Evolutionary conservation across 116 monocot genomes (phyloP).

Genomic region (Iris pallida): DNA sequence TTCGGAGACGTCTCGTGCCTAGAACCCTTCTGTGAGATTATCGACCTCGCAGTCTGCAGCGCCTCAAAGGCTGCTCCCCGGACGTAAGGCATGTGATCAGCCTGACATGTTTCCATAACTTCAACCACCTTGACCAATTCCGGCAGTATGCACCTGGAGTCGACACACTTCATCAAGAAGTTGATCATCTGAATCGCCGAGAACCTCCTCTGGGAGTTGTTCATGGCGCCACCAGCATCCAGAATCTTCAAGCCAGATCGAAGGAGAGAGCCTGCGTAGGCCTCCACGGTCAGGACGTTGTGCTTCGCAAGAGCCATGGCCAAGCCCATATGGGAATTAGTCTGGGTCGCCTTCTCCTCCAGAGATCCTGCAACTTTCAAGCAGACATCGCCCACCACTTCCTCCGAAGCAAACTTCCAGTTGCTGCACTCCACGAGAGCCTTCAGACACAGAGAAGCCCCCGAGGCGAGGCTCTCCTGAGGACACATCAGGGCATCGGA

Average conservation of each 20-base stretch:
- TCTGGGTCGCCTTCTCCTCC: conserved; percentile 55
- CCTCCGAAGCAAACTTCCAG: conserved; percentile 69
- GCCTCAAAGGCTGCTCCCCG: conserved; percentile 74
- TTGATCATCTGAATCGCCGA: conserved; percentile 92
- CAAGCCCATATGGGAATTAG: conserved; percentile 56
- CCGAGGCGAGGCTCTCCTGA: conserved; percentile 47
- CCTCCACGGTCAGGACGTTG: conserved; percentile 55
- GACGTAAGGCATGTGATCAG: conserved; percentile 74
- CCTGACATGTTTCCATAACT: conserved; percentile 65
- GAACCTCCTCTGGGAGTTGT: conserved; percentile 75
- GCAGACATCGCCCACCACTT: conserved; percentile 58
- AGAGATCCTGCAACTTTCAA: conserved; percentile 63
- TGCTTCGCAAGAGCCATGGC: conserved; percentile 58
- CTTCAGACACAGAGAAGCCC: conserved; percentile 63
- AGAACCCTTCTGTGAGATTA: conserved; percentile 34
- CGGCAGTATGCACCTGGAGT: conserved; percentile 54
- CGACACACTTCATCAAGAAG: conserved; percentile 91
- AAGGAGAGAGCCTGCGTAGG: conserved; percentile 69
- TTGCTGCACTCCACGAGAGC: conserved; percentile 66
- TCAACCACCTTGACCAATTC: conserved; percentile 61
- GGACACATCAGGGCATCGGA: conserved; percentile 52
- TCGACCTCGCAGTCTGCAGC: conserved; percentile 47
- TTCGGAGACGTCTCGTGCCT: conserved; percentile 26
- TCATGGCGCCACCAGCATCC: conserved; percentile 29
- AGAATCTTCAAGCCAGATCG: conserved; percentile 72